Percentiles rank a stretch among this genome's conserved stretches.
These are phyloP conservation scores for Hydnomerulius pinastri DNA, from an alignment of 768 basidiomycete genomes.

Conservation along the genomic window DNA sequence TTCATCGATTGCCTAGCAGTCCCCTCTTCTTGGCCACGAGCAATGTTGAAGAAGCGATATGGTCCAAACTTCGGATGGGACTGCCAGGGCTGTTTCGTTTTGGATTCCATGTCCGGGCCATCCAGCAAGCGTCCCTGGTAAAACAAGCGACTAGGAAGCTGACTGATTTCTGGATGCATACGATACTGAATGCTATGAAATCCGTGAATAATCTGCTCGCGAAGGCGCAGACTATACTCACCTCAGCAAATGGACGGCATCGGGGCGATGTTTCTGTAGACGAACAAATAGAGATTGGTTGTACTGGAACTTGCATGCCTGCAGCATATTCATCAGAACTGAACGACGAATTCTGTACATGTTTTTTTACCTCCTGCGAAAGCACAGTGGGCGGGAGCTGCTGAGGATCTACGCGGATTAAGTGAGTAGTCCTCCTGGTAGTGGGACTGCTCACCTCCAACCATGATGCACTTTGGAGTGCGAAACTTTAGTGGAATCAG, in stretches of 20 bases:
- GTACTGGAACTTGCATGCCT: constrained; percentile 75
- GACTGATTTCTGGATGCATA: constrained; percentile 97
- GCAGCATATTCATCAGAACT: constrained; percentile 1
- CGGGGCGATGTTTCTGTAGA: constrained; percentile 73
- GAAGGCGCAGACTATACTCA: constrained; percentile 30
- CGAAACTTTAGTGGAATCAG: constrained; percentile 93
- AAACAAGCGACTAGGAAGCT: constrained; percentile 85
- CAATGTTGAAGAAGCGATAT: constrained; percentile 89
- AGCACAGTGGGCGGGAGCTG: constrained; percentile 95
- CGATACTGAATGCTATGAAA: constrained; percentile 90
- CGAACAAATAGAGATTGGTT: constrained; percentile 94
- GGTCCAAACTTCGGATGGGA: constrained; percentile 70
- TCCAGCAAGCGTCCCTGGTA: constrained; percentile 80
- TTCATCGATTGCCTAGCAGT: constrained; percentile 66
- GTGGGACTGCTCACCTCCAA: constrained; percentile 61
- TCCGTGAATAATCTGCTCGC: not conserved
- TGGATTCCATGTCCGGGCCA: constrained; percentile 84
- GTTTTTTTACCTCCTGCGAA: constrained; percentile 50
- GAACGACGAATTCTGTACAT: constrained; percentile 27
- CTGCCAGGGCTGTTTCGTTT: constrained; percentile 90
- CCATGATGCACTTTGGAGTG: constrained; percentile 84
- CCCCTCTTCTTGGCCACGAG: constrained; percentile 59
- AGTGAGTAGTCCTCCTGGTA: not conserved
- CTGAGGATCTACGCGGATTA: constrained; percentile 62
- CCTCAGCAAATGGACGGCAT: constrained; percentile 93